Evolutionary conservation across 441 rosid genomes (phyloP).

Genomic region (Eruca vesicaria): DNA sequence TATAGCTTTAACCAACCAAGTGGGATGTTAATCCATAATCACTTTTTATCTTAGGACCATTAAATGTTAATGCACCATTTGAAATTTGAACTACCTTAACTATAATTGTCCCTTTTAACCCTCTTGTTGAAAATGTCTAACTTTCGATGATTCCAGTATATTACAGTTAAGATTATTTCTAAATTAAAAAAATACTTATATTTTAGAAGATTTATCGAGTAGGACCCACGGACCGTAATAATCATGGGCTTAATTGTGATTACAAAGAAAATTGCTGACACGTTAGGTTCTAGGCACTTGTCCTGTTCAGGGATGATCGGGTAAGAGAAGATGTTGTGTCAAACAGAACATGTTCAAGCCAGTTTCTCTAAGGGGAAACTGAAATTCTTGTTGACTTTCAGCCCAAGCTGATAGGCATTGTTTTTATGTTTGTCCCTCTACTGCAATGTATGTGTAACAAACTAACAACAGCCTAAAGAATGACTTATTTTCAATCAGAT

Average conservation of each 20-base stretch:
- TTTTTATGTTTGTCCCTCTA: neutral
- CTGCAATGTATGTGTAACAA: conserved; percentile 11
- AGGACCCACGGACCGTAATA: too few relatives aligned
- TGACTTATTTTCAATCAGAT: neutral
- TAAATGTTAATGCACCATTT: too few relatives aligned
- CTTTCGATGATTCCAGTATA: too few relatives aligned
- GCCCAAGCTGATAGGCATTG: conserved; percentile 12
- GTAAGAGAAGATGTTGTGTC: conserved; percentile 51
- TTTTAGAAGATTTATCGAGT: too few relatives aligned
- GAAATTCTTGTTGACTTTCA: conserved; percentile 47
- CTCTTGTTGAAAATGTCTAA: too few relatives aligned
- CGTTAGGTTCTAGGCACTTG: conserved; percentile 53
- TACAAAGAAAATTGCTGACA: conserved; percentile 47
- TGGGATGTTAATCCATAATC: too few relatives aligned
- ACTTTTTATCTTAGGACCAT: too few relatives aligned
- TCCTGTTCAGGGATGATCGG: conserved; percentile 69
- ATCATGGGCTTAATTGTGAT: too few relatives aligned
- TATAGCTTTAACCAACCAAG: neutral
- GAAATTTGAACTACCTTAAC: too few relatives aligned
- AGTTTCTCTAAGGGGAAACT: conserved; percentile 62
- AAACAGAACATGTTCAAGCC: conserved; percentile 48
- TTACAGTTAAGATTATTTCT: too few relatives aligned
- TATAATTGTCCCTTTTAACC: too few relatives aligned
- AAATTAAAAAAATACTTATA: too few relatives aligned
- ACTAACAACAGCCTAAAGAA: neutral